Percentiles rank a stretch among this genome's conserved stretches.
Conservation (phyloP, 176 grass and related monocot species). For the Eragrostis nindensis region DNA sequence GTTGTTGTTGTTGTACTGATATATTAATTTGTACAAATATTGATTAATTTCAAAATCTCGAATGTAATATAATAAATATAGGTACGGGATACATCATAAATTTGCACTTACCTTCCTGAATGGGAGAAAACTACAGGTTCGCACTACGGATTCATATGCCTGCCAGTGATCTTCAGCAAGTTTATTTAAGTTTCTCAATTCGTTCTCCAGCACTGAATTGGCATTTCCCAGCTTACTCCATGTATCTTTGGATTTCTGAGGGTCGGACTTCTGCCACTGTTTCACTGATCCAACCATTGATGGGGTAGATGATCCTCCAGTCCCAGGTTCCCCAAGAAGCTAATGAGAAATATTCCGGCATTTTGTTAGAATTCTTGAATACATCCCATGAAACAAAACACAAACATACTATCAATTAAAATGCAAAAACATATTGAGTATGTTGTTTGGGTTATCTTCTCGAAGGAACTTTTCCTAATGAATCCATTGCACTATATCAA, state of each 20-base stretch:
- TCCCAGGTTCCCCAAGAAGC: slow-evolving; percentile 91
- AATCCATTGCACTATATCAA: not conserved
- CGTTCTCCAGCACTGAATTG: slow-evolving; percentile 72
- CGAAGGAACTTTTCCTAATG: not conserved
- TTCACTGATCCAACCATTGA: slow-evolving; percentile 96
- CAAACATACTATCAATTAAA: slow-evolving; percentile 23
- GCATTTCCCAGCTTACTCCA: slow-evolving; percentile 69
- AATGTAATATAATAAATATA: slow-evolving; percentile 21
- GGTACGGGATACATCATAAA: not conserved
- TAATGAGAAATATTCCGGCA: slow-evolving; percentile 40
- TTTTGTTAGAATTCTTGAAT: slow-evolving; percentile 28
- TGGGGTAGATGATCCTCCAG: slow-evolving; percentile 94
- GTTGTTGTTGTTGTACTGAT: too few relatives aligned
- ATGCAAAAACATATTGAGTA: not conserved
- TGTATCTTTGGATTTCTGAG: slow-evolving; percentile 77
- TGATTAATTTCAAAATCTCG: slow-evolving; percentile 18
- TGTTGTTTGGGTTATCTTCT: not conserved
- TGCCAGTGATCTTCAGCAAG: slow-evolving; percentile 65
- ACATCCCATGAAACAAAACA: not conserved
- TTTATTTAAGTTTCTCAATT: slow-evolving; percentile 70
- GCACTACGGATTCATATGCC: slow-evolving; percentile 56
- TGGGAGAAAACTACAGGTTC: slow-evolving; percentile 55
- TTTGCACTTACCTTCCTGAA: slow-evolving; percentile 59
- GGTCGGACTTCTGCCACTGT: slow-evolving; percentile 80
- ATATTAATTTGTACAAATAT: slow-evolving; percentile 10